Base-by-base conservation (phyloP, 2,329 filamentous ascomycete genomes). In the Pseudopithomyces maydicus region DNA sequence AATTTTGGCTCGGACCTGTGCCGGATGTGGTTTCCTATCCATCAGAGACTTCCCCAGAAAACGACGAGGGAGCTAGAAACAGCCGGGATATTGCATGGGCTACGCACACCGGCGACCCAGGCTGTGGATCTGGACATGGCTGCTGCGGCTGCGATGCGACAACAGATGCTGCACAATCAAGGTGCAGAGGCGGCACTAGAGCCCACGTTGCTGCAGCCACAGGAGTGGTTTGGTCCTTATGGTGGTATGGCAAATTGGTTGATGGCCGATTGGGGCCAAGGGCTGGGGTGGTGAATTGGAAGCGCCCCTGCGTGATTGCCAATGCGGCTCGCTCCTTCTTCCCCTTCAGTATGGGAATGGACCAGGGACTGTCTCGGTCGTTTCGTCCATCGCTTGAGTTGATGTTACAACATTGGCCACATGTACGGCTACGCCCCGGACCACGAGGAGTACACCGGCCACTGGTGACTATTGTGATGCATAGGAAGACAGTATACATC, bases 241-340 rank as follows among this genome's bases (percentile, higher is more conserved):
- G 66, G 64, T 20, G 67, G 63, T 3, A 63, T 70, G 55, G 69
- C 67, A 11, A 72, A 71, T 43, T 74, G 69, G 71, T 55, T 73
- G 32, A 68, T 72, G 58, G 63, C 66, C n/a, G 70, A 74, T 51
- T 74, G 70, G 70, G 68, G 73, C 23, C 70, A 72, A 36, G 64
- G 59, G 10, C 56, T 71, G 20, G 63, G 66, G 3, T 70, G 67
- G 65, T 70, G 36, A 60, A 14, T 29, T 8, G 26, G 26, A 29
- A 29, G 26, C 26, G 26, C 26, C 26, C 26, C 26, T 5, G 26
- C 26, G 5, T 29, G 26, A 8, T 5, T 29, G 26, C 8, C 8
- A 29, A 8, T 29, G 26, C 8, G 26, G 5, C 26, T 5, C 8
- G 26, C 26, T 29, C 26, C 8, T 29, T 29, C n/a, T n/a, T 29